Evolutionary conservation across 1,139 yeast species (phyloP), one percentile per base, ranked within the genome.

Genomic region (Yamadazyma pseudoaaseri): DNA sequence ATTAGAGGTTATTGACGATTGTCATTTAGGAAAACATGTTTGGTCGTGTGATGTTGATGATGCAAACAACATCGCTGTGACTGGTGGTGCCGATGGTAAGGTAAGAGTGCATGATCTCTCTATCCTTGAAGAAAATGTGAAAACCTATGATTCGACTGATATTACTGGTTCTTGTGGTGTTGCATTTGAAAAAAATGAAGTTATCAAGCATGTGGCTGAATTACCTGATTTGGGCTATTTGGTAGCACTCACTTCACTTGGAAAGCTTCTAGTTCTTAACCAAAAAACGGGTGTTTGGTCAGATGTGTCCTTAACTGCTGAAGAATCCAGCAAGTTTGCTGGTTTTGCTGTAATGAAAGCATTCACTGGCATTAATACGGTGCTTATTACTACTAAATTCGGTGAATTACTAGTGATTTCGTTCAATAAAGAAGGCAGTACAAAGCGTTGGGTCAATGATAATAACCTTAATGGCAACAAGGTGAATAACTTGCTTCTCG

Each of bases 71-170:
- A 49, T 80, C 8, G 77, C 81, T 15, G 87, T 79, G 1, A 81
- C 90, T 11, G 90, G 95, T 27, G 97, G 97, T 25, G 92, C 95
- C 30, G 97, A 89, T 56, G 97, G 97, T 1, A 73, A 86, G 44
- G 60, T 89, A 2, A 66, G 86, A 37, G 43, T 84, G 5, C 79
- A 81, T 48, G 83, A 82, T 49, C 53, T 84, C 20, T 44, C 50
- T 33, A 31, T 34, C 14, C 22, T 39, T 7, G 39, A 39, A 20
- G 31, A 25, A 26, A 35, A 24, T 5, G 30, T 37, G 51, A 21
- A 11, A 7, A 16, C 29, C 7, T 65, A 67, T 47, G 49, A 65
- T 2, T 30, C 69, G 12, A 43, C 48, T 1, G 57, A 54, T 8
- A 65, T 76, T 12, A 41, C 64, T 1, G 34, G 45, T 0, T 51